Evolutionary conservation across 2,329 filamentous ascomycete genomes (phyloP).

Genomic region (Cladobotryum protrusum): DNA sequence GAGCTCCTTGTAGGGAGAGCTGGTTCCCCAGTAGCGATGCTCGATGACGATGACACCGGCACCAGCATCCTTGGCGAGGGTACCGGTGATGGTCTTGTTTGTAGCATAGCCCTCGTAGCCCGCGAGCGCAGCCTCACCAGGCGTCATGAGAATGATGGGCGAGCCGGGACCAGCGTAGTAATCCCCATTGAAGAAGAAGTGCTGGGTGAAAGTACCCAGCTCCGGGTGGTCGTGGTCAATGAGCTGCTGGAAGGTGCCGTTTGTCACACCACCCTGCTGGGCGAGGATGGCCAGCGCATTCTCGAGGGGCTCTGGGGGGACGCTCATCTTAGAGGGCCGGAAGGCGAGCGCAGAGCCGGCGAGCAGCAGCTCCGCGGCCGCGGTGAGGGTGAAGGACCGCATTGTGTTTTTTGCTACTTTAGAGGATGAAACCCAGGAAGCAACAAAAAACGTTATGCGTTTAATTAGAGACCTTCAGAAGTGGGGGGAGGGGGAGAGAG

Average conservation of each 20-base stretch:
- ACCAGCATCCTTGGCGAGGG: constrained; percentile 59
- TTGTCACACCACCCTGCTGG: not conserved
- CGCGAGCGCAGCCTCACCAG: constrained; percentile 57
- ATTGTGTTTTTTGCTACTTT: not conserved
- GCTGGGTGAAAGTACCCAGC: constrained; percentile 57
- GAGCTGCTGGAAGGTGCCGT: constrained; percentile 43
- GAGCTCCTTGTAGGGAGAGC: constrained; percentile 59
- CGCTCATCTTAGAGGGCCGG: not conserved
- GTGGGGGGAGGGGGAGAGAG: too few relatives aligned
- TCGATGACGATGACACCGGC: constrained; percentile 73
- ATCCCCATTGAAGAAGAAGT: constrained; percentile 74
- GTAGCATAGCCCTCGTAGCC: constrained; percentile 59
- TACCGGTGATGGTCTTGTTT: constrained; percentile 62
- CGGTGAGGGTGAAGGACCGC: not conserved
- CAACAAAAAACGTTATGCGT: too few relatives aligned
- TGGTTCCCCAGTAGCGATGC: constrained; percentile 76
- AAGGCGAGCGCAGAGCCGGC: constrained; percentile 1
- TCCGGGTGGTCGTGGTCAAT: constrained; percentile 52
- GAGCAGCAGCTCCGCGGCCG: constrained; percentile 8
- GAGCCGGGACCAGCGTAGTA: constrained; percentile 70
- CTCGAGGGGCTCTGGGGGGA: not conserved
- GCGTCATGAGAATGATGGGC: constrained; percentile 62
- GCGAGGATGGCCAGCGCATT: not conserved
- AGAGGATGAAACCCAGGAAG: not conserved
- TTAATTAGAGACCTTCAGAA: too few relatives aligned